Evolutionary conservation across 306 rosid genomes (phyloP).

Genomic region (Pueraria montana): DNA sequence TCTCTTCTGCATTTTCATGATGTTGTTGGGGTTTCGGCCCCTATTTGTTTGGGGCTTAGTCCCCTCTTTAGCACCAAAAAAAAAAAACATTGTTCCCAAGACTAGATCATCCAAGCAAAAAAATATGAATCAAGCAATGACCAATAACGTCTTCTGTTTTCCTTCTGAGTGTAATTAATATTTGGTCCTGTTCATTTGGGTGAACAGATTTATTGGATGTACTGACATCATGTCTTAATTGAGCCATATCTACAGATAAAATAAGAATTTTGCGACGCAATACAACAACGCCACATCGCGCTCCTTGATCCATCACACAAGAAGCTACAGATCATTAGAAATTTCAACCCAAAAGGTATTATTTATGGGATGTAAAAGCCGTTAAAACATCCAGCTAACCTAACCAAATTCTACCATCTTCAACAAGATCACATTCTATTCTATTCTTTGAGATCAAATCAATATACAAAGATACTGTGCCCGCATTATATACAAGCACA

Average conservation of each 20-base stretch:
- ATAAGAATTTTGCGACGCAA: slow-evolving; percentile 46
- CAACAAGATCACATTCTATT: slow-evolving; percentile 63
- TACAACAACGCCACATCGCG: slow-evolving; percentile 41
- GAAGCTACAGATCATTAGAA: slow-evolving; percentile 49
- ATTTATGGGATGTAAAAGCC: slow-evolving; percentile 54
- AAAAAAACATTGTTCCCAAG: slow-evolving; percentile 1
- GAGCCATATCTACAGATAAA: slow-evolving; percentile 45
- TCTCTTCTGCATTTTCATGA: no score
- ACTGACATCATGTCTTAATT: slow-evolving; percentile 37
- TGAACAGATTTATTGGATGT: slow-evolving; percentile 31
- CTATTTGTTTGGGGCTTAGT: no score
- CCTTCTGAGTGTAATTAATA: slow-evolving; percentile 16
- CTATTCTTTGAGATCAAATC: slow-evolving; percentile 66
- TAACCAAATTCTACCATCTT: slow-evolving; percentile 57
- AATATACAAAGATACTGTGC: slow-evolving; percentile 63
- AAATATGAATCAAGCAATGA: neutral
- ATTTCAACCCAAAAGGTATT: slow-evolving; percentile 52
- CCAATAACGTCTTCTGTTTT: neutral
- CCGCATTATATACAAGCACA: slow-evolving; percentile 54
- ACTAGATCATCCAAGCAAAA: neutral
- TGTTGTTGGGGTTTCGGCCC: no score
- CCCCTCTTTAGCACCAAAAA: no score
- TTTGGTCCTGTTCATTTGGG: slow-evolving; percentile 32
- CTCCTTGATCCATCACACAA: slow-evolving; percentile 55
- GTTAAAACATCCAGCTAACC: slow-evolving; percentile 63